Conservation (phyloP, 306 rosid genomes). For the Medicago truncatula region DNA sequence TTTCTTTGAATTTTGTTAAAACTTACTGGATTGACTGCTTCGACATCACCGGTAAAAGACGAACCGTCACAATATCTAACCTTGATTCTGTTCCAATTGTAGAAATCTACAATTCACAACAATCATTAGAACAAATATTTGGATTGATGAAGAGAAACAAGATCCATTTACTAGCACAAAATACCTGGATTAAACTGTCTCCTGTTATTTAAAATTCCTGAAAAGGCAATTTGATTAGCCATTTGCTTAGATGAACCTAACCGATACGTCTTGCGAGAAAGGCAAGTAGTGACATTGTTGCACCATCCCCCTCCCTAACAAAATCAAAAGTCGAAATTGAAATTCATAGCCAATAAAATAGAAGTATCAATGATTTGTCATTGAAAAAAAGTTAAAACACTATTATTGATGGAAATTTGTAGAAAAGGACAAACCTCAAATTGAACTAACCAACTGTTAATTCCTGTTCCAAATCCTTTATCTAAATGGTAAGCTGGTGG, state of each 20-base stretch:
- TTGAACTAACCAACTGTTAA: conserved; percentile 79
- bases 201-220: conserved; percentile 71
- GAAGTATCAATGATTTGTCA: conserved; percentile 6
- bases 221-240: conserved; percentile 67
- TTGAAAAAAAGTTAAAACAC: neutral
- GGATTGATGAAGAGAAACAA: neutral
- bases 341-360: conserved; percentile 11
- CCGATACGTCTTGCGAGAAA: conserved; percentile 69
- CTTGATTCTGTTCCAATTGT: conserved; percentile 87
- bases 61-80: conserved; percentile 94
- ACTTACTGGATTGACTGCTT: conserved; percentile 79
- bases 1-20: conserved; percentile 20
- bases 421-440: conserved; percentile 75
- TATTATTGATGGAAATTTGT: conserved; percentile 8
- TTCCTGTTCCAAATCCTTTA: conserved; percentile 78
- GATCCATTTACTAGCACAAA: neutral
- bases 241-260: conserved; percentile 84
- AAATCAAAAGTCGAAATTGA: conserved; percentile 33
- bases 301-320: conserved; percentile 99
- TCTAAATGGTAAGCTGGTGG: conserved; percentile 92
- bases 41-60: conserved; percentile 94
- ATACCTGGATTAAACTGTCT: conserved; percentile 78
- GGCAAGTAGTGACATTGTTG: conserved; percentile 86
- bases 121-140: conserved; percentile 1
- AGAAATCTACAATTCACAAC: conserved; percentile 65